Percentiles rank a stretch among this genome's conserved stretches.
phyloP scores from a whole-genome alignment of 2,329 filamentous ascomycete species.

The Colletotrichum chlorophyti region DNA sequence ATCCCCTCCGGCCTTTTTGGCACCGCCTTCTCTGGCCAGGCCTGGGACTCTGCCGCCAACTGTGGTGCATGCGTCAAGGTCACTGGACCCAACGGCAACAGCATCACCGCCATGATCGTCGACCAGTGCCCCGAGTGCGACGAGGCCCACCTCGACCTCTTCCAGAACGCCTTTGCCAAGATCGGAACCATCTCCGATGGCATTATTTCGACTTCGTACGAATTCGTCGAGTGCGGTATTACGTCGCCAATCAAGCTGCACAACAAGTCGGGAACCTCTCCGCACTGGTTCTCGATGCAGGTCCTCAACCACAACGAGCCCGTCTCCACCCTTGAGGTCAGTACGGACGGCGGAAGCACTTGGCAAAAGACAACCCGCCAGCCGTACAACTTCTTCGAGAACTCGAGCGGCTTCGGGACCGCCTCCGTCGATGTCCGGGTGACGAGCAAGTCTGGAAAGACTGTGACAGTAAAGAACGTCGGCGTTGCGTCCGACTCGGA shows the following conservation, averaged over 20 bases:
- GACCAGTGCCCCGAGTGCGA: conserved; percentile 52
- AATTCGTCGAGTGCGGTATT: conserved; percentile 49
- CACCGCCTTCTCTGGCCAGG: conserved; percentile 64
- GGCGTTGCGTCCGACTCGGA: conserved; percentile 43
- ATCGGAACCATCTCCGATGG: conserved; percentile 44
- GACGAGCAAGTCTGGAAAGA: conserved; percentile 58
- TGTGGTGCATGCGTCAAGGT: conserved; percentile 70
- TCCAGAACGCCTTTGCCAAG: conserved; percentile 48
- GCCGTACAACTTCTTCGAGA: conserved; percentile 69
- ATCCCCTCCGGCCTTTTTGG: conserved; percentile 65
- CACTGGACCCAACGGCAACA: conserved; percentile 61
- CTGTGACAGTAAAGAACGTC: conserved; percentile 58
- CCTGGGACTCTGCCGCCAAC: conserved; percentile 61
- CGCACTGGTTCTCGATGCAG: conserved; percentile 57
- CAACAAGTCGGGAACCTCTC: conserved; percentile 51
- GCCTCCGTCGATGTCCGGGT: conserved; percentile 61
- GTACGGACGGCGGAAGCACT: conserved; percentile 62
- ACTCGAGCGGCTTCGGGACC: conserved; percentile 61
- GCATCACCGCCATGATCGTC: conserved; percentile 68
- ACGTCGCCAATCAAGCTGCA: conserved; percentile 47
- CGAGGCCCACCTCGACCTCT: conserved; percentile 50
- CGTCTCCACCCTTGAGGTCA: conserved; percentile 64
- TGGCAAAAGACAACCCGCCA: conserved; percentile 63
- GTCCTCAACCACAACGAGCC: conserved; percentile 68
- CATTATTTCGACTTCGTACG: conserved; percentile 43